Conservation (phyloP, 345 rosid genomes). For the Sonneratia caseolaris region DNA sequence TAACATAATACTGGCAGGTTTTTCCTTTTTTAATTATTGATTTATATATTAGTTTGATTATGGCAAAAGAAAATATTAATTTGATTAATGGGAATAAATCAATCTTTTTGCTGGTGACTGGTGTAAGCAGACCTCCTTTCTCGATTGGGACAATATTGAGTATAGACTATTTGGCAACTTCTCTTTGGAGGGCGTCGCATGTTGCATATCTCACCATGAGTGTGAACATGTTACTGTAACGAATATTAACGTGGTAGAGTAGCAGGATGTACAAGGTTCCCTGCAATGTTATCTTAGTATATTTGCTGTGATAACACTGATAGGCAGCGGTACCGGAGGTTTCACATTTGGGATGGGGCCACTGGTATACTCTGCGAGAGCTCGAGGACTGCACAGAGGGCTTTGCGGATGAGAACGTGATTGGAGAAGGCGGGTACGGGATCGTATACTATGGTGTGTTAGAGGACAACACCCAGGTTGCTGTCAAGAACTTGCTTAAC, state of each 20-base stretch:
- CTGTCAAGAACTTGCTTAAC: constrained; percentile 84
- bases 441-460: constrained; percentile 76
- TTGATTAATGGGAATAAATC: too few relatives aligned
- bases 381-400: constrained; percentile 66
- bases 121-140: too few relatives aligned
- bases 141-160: too few relatives aligned
- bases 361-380: constrained; percentile 65
- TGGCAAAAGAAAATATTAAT: too few relatives aligned
- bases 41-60: neutral
- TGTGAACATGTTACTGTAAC: too few relatives aligned
- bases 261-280: too few relatives aligned
- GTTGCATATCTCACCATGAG: too few relatives aligned
- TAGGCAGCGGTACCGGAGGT: constrained; percentile 40
- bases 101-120: too few relatives aligned
- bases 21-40: neutral
- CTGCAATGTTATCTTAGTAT: too few relatives aligned
- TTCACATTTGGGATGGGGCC: constrained; percentile 50
- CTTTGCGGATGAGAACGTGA: constrained; percentile 62
- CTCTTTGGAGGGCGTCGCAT: too few relatives aligned
- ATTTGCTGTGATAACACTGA: neutral
- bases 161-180: too few relatives aligned
- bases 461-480: constrained; percentile 54
- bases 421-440: constrained; percentile 94
- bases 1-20: neutral
- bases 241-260: too few relatives aligned